Base-by-base conservation (phyloP, 768 basidiomycete species). In the Kwoniella botswanensis region DNA sequence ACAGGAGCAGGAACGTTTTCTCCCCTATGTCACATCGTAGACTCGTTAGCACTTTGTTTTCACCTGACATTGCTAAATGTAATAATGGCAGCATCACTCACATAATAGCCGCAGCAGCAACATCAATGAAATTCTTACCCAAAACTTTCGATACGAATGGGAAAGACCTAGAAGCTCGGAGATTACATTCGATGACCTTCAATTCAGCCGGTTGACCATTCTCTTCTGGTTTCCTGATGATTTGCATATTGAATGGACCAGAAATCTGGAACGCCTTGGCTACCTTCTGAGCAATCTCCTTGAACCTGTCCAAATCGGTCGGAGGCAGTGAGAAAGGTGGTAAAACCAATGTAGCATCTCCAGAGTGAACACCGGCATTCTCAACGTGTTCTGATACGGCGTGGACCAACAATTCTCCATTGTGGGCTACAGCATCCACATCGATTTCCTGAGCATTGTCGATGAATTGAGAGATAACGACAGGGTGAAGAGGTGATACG, bases 221-320 rank as follows among this genome's bases (percentile, higher is more conserved):
- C 5, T 86, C 86, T 2, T 88, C 84, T 12, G 86, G 87, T 82
- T 93, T 93, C 82, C 92, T 89, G 86, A 99, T 98, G 83, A 99
- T 89, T 84, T 99, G 97, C 95, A 99, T 99, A 84, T 99, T 99
- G 90, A 90, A 99, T 7, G 97, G 97, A 44, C 97, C 97, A 29
- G 94, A 97, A 64, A 99, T 98, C 79, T 97, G 87, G 84, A 98
- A 97, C 11, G 94, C 97, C 50, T 87, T 86, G 43, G 94, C 96
- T 71, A 99, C 95, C 86, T 97, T 98, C 84, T 93, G 89, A 0
- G 96, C 93, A 71, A 98, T 98, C 62, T 87, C 88, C 86, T 98
- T 98, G 72, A 98, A 87, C 68, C 94, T 93, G 10, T 86, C 87
- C 86, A 99, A 90, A 77, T 98, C 97, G 29, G 81, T 79, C 56